Evolutionary conservation across 2,329 filamentous ascomycete species (phyloP).

Genomic region (Alternaria burnsii): DNA sequence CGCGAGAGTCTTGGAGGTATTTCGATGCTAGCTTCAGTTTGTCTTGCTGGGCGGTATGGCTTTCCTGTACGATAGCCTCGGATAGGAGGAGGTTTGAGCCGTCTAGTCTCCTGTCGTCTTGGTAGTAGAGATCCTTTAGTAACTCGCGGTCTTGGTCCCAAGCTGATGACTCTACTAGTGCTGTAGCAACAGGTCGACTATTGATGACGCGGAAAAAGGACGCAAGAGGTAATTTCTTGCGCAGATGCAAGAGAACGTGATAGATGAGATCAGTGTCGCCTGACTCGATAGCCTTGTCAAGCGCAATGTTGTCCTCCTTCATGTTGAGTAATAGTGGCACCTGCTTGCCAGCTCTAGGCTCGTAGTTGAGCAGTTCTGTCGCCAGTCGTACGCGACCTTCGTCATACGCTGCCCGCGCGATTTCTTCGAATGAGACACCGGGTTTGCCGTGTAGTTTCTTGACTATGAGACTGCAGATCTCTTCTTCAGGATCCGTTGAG

Average conservation of each 20-base stretch:
- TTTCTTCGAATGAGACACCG: slow-evolving; percentile 94
- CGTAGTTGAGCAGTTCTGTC: slow-evolving; percentile 89
- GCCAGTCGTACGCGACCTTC: slow-evolving; percentile 90
- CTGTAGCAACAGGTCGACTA: slow-evolving; percentile 81
- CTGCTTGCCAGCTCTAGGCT: slow-evolving; percentile 93
- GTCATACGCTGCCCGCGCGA: slow-evolving; percentile 91
- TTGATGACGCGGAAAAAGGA: slow-evolving; percentile 94
- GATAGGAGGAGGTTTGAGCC: slow-evolving; percentile 86
- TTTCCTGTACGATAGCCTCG: slow-evolving; percentile 79
- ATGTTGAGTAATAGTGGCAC: slow-evolving; percentile 92
- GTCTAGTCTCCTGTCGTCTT: slow-evolving; percentile 90
- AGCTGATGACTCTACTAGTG: slow-evolving; percentile 87
- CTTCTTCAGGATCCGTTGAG: slow-evolving; percentile 85
- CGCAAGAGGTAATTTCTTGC: slow-evolving; percentile 87
- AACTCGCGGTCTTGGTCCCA: slow-evolving; percentile 79
- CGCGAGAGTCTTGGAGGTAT: slow-evolving; percentile 83
- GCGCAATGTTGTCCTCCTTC: slow-evolving; percentile 92
- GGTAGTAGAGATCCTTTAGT: slow-evolving; percentile 96
- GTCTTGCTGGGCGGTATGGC: slow-evolving; percentile 75
- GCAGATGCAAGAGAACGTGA: slow-evolving; percentile 85
- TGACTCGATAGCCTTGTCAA: slow-evolving; percentile 96
- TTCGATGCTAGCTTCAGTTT: slow-evolving; percentile 89
- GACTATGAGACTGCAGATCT: slow-evolving; percentile 85
- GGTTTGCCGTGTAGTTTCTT: slow-evolving; percentile 85
- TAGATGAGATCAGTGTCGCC: slow-evolving; percentile 94